Evolutionary conservation across 768 basidiomycete species (phyloP).

Genomic region (Tulasnella calospora): DNA sequence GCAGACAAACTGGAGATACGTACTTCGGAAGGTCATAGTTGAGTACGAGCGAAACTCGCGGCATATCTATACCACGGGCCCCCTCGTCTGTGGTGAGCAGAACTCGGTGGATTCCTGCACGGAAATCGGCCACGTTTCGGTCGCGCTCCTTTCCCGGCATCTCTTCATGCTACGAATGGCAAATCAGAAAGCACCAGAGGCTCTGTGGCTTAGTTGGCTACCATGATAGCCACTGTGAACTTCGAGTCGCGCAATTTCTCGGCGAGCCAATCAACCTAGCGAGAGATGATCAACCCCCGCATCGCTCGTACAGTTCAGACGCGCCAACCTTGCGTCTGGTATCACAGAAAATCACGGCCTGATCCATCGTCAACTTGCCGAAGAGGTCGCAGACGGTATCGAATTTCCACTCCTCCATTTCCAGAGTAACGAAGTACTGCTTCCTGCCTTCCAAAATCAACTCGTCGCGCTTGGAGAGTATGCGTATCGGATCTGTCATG

Average conservation of each 20-base stretch:
- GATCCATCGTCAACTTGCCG: slow-evolving; percentile 97
- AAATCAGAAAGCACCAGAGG: not conserved
- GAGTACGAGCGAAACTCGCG: slow-evolving; percentile 43
- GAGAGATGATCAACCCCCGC: not conserved
- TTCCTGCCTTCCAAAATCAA: slow-evolving; percentile 43
- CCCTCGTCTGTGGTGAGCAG: slow-evolving; percentile 41
- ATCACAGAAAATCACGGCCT: slow-evolving; percentile 99
- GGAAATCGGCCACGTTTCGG: slow-evolving; percentile 40
- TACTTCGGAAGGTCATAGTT: slow-evolving; percentile 40
- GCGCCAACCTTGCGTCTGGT: slow-evolving; percentile 70
- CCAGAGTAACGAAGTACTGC: slow-evolving; percentile 44
- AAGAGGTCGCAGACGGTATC: slow-evolving; percentile 83
- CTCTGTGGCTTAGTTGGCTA: not conserved
- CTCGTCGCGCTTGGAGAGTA: slow-evolving; percentile 49
- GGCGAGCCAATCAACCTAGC: slow-evolving; percentile 92
- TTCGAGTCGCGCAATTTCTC: slow-evolving; percentile 99
- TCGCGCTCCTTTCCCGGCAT: slow-evolving; percentile 23
- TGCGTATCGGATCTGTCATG: slow-evolving; percentile 47
- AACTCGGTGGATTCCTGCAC: slow-evolving; percentile 36
- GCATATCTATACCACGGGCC: slow-evolving; percentile 47
- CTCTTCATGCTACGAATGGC: slow-evolving; percentile 31
- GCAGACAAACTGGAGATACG: not conserved
- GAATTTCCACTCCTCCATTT: slow-evolving; percentile 38
- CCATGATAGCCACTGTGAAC: slow-evolving; percentile 40
- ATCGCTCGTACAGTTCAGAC: not conserved